phyloP scores from a whole-genome alignment of 345 rosid genomes.

The Eucalyptus pauciflora region DNA sequence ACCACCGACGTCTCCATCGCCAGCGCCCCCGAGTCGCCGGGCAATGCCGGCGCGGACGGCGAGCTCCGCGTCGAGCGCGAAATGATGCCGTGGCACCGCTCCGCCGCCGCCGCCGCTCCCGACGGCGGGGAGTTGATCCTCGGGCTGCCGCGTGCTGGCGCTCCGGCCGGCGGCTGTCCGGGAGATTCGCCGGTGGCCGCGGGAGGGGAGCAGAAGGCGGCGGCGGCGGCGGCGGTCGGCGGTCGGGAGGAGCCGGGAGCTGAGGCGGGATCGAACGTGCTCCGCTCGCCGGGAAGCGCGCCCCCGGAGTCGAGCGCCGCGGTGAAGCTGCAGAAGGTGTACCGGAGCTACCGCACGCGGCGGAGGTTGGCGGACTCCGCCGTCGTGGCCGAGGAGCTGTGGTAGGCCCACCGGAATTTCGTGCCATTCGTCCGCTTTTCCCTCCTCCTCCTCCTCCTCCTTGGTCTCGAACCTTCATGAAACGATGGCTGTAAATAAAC shows the following conservation, averaged over 20 bases:
- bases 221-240: neutral
- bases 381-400: conserved; percentile 80
- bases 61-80: neutral
- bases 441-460: neutral
- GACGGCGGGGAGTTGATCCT: neutral
- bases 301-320: conserved; percentile 22
- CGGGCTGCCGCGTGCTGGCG: neutral
- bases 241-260: neutral
- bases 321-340: conserved; percentile 73
- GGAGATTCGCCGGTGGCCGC: neutral
- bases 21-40: neutral
- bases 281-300: neutral
- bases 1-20: neutral
- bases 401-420: conserved; percentile 19
- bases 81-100: neutral
- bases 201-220: neutral
- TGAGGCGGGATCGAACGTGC: neutral
- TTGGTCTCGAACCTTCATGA: neutral
- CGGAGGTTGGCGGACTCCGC: conserved; percentile 86
- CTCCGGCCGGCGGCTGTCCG: neutral
- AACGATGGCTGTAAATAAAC: neutral
- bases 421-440: neutral
- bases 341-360: conserved; percentile 85
- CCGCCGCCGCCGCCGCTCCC: neutral
- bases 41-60: neutral